phyloP scores from a whole-genome alignment of 345 rosid genomes.

The Pugionium cornutum region DNA sequence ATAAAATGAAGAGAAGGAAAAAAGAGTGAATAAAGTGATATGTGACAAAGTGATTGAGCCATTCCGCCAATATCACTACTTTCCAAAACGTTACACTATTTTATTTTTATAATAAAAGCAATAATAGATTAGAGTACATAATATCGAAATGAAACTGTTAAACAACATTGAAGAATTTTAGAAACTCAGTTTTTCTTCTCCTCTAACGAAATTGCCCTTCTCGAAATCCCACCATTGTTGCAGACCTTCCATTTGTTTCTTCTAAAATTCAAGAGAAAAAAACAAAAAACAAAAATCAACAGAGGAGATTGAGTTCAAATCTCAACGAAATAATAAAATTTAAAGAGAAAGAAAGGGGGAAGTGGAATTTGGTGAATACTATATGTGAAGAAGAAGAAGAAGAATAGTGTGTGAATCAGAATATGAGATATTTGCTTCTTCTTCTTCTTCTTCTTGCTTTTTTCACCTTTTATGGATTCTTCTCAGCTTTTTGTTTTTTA shows the following conservation, averaged over 20 bases:
- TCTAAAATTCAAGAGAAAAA: conserved; percentile 4
- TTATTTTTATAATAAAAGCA: not conserved
- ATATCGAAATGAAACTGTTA: conserved; percentile 10
- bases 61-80: conserved; percentile 39
- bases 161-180: conserved; percentile 4
- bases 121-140: not conserved
- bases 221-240: conserved; percentile 23
- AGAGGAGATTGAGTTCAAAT: too few relatives aligned
- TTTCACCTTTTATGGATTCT: conserved; percentile 29
- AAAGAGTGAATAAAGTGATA: conserved; percentile 11
- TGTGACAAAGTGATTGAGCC: conserved; percentile 39
- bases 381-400: conserved; percentile 17
- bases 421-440: conserved; percentile 15
- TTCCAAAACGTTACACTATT: conserved; percentile 22
- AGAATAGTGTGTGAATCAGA: not conserved
- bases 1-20: not conserved
- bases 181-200: conserved; percentile 5
- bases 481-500: conserved; percentile 28
- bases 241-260: conserved; percentile 19
- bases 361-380: not conserved
- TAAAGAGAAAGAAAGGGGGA: not conserved
- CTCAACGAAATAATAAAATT: too few relatives aligned
- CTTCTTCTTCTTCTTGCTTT: not conserved
- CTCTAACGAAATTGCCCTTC: conserved; percentile 11
- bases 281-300: not conserved